Evolutionary conservation across 2,329 filamentous ascomycete species (phyloP), one percentile per base, ranked within the genome.

Genomic region (Trichoderma breve): DNA sequence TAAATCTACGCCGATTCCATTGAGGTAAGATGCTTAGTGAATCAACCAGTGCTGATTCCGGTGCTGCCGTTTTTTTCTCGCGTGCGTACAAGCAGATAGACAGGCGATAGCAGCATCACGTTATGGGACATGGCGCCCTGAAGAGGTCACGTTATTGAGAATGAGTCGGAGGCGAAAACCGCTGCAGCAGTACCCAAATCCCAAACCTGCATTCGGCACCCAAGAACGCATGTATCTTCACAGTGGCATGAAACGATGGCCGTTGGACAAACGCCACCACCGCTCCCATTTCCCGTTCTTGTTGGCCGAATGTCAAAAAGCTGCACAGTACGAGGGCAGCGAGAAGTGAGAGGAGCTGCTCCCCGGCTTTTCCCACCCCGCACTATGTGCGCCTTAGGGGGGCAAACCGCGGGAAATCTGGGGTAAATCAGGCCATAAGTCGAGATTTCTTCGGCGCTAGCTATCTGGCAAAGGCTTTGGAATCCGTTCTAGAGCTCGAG

Each of bases 381-480:
- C 66, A 70, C 66, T 34, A 61, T 53, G 57, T 36, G 26, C 55
- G 26, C 55, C 43, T 26, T 51, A 39, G 32, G 68, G 68, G 53
- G 68, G 39, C 24, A 70, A 70, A 64, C 60, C 21, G 58, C 60
- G 68, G 60, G 68, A 70, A 70, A 70, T 70, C 68, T 64, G 68
- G 68, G 68, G 68, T 70, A 70, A 57, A 70, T 70, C 68, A 70
- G 68, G 68, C 68, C 68, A 70, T 57, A 30, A 39, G 39, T 70
- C 51, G 60, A 63, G 30, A 57, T 70, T 64, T 70, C 14, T 43
- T 70, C n/a, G 24, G 30, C 68, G 60, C 68, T 70, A 70, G 68
- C 47, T 53, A 24, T 24, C n/a, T 43, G 47, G 43, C 47, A 63
- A 47, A 47, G 68, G 57, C n/a, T 21, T 43, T 43, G 30, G 68